phyloP scores from a whole-genome alignment of 805 yeast genomes.

The Sugiyamaella boreocaroliniensis region DNA sequence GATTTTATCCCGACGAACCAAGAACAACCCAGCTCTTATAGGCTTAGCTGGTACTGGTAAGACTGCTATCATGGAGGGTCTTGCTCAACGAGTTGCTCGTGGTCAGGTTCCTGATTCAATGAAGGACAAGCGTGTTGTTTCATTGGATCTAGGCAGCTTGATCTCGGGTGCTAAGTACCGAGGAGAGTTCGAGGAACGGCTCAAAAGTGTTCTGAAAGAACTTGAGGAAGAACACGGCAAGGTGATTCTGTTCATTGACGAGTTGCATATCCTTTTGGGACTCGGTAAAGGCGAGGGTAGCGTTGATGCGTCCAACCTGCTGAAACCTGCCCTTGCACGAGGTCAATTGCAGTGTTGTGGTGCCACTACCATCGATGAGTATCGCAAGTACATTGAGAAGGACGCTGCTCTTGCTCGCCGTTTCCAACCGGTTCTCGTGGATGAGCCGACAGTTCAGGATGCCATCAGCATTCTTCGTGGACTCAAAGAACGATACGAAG shows the following conservation, averaged over 20 bases:
- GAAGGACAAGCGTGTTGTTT: slow-evolving; percentile 75
- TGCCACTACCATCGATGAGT: slow-evolving; percentile 93
- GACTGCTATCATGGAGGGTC: slow-evolving; percentile 93
- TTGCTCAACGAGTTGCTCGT: slow-evolving; percentile 85
- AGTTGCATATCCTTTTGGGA: slow-evolving; percentile 81
- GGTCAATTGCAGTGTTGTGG: slow-evolving; percentile 92
- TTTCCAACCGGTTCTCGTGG: slow-evolving; percentile 79
- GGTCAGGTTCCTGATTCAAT: slow-evolving; percentile 94
- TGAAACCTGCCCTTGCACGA: slow-evolving; percentile 90
- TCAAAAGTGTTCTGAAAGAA: slow-evolving; percentile 75
- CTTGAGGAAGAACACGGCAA: slow-evolving; percentile 71
- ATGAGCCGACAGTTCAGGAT: slow-evolving; percentile 86
- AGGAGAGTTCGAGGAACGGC: slow-evolving; percentile 92
- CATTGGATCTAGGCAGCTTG: slow-evolving; percentile 80
- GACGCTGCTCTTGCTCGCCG: slow-evolving; percentile 94
- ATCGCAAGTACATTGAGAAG: slow-evolving; percentile 85
- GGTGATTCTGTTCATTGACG: slow-evolving; percentile 81
- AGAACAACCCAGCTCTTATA: slow-evolving; percentile 89
- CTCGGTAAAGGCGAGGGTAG: slow-evolving; percentile 92
- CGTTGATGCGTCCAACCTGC: slow-evolving; percentile 87
- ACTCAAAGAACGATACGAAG: slow-evolving; percentile 87
- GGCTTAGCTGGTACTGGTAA: slow-evolving; percentile 99
- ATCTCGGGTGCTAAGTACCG: slow-evolving; percentile 94
- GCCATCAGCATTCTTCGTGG: slow-evolving; percentile 90
- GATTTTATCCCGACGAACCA: slow-evolving; percentile 84